A percentile compares a stretch with the other conserved stretches of the same genome.
These are phyloP conservation scores for Novymonas esmeraldas DNA, from an alignment of 208 protist genomes.

Conservation along the genomic window DNA sequence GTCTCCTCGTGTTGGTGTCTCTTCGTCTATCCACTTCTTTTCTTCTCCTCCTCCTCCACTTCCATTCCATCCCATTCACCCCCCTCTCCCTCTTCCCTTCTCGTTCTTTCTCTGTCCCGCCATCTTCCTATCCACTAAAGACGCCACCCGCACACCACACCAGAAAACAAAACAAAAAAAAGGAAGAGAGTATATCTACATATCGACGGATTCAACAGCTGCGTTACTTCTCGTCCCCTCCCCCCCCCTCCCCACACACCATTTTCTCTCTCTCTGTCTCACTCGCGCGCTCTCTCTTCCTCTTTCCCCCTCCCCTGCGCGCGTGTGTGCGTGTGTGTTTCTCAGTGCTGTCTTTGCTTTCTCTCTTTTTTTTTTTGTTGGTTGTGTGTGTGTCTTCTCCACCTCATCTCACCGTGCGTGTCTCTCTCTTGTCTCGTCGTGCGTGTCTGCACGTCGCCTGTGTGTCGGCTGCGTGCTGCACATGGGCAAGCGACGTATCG, in stretches of 20 bases:
- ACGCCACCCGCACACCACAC: not conserved
- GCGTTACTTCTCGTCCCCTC: not conserved
- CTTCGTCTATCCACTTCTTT: too few species aligned
- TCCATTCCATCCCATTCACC: too few species aligned
- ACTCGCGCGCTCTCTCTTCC: too few species aligned
- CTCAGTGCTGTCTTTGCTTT: not conserved
- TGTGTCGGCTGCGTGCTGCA: too few species aligned
- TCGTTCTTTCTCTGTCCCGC: not conserved
- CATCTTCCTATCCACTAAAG: not conserved
- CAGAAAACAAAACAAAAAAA: not conserved
- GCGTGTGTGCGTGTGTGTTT: not conserved
- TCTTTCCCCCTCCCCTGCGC: too few species aligned
- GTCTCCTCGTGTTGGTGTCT: too few species aligned
- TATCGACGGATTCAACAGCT: not conserved
- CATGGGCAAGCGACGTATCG: too few species aligned
- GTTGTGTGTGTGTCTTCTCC: not conserved
- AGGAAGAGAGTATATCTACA: not conserved
- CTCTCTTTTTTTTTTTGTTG: not conserved
- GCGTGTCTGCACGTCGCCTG: too few species aligned
- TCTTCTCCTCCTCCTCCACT: not conserved
- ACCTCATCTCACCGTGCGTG: not conserved
- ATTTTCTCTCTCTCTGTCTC: not conserved
- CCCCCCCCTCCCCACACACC: not conserved
- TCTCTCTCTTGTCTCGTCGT: not conserved
- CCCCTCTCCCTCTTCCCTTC: not conserved